phyloP scores from a whole-genome alignment of 2,329 filamentous ascomycete species.

The Fonsecaea pedrosoi region DNA sequence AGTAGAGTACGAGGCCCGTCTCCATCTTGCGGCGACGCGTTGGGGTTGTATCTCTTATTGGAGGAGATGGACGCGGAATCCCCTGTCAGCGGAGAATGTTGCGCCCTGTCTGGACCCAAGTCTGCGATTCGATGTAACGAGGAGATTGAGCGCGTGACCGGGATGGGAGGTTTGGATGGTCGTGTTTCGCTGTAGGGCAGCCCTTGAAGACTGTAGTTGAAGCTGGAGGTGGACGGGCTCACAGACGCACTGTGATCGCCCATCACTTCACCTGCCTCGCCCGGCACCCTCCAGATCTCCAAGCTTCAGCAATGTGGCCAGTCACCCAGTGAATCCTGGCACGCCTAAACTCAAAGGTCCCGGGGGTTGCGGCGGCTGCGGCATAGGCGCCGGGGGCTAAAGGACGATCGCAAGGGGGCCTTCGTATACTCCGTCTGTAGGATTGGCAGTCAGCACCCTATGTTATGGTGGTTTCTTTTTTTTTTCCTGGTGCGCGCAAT shows the following conservation, averaged over 20 bases:
- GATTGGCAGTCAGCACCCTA: slow-evolving; percentile 1
- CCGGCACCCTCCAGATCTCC: slow-evolving; percentile 6
- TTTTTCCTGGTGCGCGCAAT: not conserved
- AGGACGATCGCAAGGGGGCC: not conserved
- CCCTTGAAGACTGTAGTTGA: slow-evolving; percentile 32
- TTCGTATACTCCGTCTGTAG: not conserved
- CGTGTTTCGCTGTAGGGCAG: slow-evolving; percentile 32
- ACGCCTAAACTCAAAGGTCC: slow-evolving; percentile 8
- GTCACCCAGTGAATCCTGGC: not conserved
- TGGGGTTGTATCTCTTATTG: slow-evolving; percentile 30
- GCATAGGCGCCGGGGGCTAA: slow-evolving; percentile 3
- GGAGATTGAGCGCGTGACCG: slow-evolving; percentile 25
- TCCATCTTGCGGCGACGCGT: slow-evolving; percentile 35
- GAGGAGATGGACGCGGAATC: slow-evolving; percentile 33
- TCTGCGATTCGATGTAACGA: slow-evolving; percentile 29
- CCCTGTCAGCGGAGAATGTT: slow-evolving; percentile 25
- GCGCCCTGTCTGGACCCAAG: slow-evolving; percentile 22
- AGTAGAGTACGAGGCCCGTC: slow-evolving; percentile 26
- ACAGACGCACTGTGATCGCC: slow-evolving; percentile 23
- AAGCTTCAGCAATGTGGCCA: not conserved
- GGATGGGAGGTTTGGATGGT: slow-evolving; percentile 29
- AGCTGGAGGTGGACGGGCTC: slow-evolving; percentile 25
- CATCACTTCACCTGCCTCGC: slow-evolving; percentile 22
- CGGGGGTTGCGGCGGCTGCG: not conserved
- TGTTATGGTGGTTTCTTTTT: not conserved